These are phyloP conservation scores for Thermothelomyces thermophilus DNA, from an alignment of 2,329 filamentous ascomycete species.

Conservation along the genomic window DNA sequence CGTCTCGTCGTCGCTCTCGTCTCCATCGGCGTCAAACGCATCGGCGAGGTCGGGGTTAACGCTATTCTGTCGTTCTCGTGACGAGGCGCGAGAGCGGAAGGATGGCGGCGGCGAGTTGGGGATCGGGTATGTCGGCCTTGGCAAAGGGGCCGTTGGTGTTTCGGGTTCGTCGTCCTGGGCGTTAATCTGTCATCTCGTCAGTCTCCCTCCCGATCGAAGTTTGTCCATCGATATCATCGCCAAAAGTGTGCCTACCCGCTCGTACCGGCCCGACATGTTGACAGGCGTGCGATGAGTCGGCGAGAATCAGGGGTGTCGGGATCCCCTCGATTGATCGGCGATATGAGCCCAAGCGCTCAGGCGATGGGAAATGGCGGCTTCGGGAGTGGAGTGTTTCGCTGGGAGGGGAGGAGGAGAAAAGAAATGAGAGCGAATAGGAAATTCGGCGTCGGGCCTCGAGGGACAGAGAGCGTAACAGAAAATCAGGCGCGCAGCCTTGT, in stretches of 20 bases:
- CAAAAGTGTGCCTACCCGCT: slow-evolving; percentile 39
- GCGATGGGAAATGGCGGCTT: too few relatives aligned
- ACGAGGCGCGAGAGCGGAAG: slow-evolving; percentile 76
- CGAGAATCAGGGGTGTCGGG: background rate
- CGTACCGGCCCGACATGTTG: slow-evolving; percentile 50
- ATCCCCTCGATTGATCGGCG: background rate
- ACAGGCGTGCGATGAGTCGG: background rate
- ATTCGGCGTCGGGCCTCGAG: background rate
- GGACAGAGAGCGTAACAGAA: background rate
- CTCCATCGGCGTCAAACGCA: slow-evolving; percentile 80
- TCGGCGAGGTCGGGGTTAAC: slow-evolving; percentile 83
- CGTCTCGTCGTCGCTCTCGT: slow-evolving; percentile 65
- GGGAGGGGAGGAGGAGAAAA: background rate
- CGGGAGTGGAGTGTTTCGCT: background rate
- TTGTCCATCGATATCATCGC: background rate
- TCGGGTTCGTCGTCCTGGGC: slow-evolving; percentile 49
- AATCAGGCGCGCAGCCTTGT: slow-evolving; percentile 1
- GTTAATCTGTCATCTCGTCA: slow-evolving; percentile 41
- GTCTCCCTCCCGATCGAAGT: background rate
- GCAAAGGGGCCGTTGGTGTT: slow-evolving; percentile 31
- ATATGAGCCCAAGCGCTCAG: background rate
- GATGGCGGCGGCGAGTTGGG: slow-evolving; percentile 68
- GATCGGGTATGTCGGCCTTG: slow-evolving; percentile 32
- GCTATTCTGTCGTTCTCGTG: slow-evolving; percentile 36
- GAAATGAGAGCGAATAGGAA: slow-evolving; percentile 3